Percentiles rank a stretch among this genome's conserved stretches.
Evolutionary conservation across 352 stramenopile genomes (phyloP).

Genomic region (Pythium periplocum): DNA sequence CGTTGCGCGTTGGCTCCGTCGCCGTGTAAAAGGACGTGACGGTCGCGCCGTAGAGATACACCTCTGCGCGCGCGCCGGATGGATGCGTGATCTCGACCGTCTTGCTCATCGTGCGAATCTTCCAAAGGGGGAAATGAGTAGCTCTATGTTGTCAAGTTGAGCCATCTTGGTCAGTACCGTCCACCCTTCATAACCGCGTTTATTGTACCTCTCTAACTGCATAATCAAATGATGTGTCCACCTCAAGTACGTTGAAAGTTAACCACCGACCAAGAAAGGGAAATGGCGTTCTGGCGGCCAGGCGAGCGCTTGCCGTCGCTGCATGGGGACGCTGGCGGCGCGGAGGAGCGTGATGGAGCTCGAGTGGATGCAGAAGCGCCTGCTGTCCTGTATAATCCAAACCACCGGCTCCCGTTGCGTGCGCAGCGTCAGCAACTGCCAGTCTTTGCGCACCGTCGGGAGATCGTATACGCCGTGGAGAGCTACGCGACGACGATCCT

Average conservation of each 20-base stretch:
- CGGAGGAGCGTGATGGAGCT: conserved; percentile 11
- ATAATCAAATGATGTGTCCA: conserved; percentile 4
- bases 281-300: conserved; percentile 69
- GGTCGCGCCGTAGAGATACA: conserved; percentile 91
- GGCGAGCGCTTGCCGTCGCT: conserved; percentile 22
- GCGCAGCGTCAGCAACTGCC: conserved; percentile 69
- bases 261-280: background rate
- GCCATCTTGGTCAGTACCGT: no score
- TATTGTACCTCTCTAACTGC: background rate
- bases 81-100: conserved; percentile 49
- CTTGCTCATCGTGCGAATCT: conserved; percentile 6
- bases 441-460: conserved; percentile 82
- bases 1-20: conserved; percentile 66
- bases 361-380: conserved; percentile 29
- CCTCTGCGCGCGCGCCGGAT: conserved; percentile 60
- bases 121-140: background rate
- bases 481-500: conserved; percentile 85
- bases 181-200: no score
- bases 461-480: conserved; percentile 91
- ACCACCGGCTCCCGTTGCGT: conserved; percentile 48
- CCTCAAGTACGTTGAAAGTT: background rate
- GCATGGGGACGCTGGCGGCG: conserved; percentile 8
- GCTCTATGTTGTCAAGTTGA: no score
- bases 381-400: conserved; percentile 55
- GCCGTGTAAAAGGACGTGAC: conserved; percentile 83